phyloP scores from a whole-genome alignment of 371 early-diverging fungal genomes.

The Rhizopus microsporus region DNA sequence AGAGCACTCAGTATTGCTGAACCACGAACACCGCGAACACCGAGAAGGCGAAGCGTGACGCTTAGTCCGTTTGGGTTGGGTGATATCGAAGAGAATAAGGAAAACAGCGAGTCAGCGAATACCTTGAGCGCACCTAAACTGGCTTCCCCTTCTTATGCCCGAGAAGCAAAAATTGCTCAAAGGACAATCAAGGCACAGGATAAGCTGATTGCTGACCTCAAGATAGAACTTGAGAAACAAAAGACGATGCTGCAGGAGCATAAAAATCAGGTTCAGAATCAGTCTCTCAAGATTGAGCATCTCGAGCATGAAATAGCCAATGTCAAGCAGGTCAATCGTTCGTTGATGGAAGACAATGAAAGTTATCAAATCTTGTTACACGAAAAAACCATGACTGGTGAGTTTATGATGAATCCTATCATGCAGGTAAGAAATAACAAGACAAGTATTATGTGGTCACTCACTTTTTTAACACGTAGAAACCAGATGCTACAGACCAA shows the following conservation, averaged over 20 bases:
- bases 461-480: constrained; percentile 1
- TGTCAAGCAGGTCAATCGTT: constrained; percentile 67
- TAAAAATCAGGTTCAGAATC: constrained; percentile 36
- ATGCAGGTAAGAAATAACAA: constrained; percentile 40
- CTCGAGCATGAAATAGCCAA: constrained; percentile 63
- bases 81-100: constrained; percentile 31
- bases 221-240: constrained; percentile 42
- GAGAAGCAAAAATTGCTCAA: constrained; percentile 55
- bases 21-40: constrained; percentile 46
- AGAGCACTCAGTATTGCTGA: constrained; percentile 38
- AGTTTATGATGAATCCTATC: constrained; percentile 67
- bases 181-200: constrained; percentile 57
- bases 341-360: constrained; percentile 84
- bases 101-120: neutral
- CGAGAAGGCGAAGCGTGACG: constrained; percentile 44
- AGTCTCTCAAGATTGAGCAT: constrained; percentile 46
- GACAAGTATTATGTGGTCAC: neutral
- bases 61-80: constrained; percentile 38
- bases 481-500: constrained; percentile 2
- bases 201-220: constrained; percentile 45
- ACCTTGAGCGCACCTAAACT: constrained; percentile 31
- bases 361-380: constrained; percentile 80
- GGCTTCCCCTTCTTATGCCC: constrained; percentile 42
- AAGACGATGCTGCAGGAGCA: constrained; percentile 42
- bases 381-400: constrained; percentile 81